A percentile compares a stretch with the other conserved stretches of the same genome.
These are phyloP conservation scores for Aspergillus asperescens DNA, from an alignment of 495 filamentous ascomycete species.

Conservation along the genomic window DNA sequence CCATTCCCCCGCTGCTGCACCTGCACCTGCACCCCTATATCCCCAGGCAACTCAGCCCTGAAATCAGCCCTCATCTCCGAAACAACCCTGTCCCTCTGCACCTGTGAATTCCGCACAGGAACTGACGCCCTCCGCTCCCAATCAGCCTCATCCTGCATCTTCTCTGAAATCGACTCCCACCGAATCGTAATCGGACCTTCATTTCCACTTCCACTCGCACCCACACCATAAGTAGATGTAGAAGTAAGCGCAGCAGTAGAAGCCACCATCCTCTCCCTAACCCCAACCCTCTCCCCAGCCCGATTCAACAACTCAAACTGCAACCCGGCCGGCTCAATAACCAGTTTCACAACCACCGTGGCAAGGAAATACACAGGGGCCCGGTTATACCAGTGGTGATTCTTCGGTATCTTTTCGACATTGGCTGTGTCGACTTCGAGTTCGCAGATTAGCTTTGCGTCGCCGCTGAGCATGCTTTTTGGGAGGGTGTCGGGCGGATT, in stretches of 20 bases:
- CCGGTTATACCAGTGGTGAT: constrained; percentile 38
- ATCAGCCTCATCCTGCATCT: constrained; percentile 8
- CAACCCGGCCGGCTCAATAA: constrained; percentile 3
- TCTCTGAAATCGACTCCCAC: constrained; percentile 7
- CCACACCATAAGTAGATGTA: not conserved
- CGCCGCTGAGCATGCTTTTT: constrained; percentile 1
- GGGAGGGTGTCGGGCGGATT: not conserved
- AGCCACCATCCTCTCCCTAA: not conserved
- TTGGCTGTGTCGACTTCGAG: constrained; percentile 24
- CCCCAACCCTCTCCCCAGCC: not conserved
- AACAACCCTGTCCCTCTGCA: not conserved
- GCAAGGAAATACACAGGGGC: constrained; percentile 6
- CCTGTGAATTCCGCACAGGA: not conserved
- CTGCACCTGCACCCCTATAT: no score
- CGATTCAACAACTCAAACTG: constrained; percentile 6
- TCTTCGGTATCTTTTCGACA: constrained; percentile 44
- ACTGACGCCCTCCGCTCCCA: not conserved
- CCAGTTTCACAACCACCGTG: constrained; percentile 5
- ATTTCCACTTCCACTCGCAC: not conserved
- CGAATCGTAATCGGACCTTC: constrained; percentile 1
- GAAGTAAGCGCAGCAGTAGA: not conserved
- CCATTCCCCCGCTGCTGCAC: no score
- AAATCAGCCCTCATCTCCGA: constrained; percentile 14
- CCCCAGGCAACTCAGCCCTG: constrained; percentile 8
- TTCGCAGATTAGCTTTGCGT: constrained; percentile 31